Evolutionary conservation across 164 flowering plant genomes (phyloP).

Genomic region (Cinnamomum micranthum): DNA sequence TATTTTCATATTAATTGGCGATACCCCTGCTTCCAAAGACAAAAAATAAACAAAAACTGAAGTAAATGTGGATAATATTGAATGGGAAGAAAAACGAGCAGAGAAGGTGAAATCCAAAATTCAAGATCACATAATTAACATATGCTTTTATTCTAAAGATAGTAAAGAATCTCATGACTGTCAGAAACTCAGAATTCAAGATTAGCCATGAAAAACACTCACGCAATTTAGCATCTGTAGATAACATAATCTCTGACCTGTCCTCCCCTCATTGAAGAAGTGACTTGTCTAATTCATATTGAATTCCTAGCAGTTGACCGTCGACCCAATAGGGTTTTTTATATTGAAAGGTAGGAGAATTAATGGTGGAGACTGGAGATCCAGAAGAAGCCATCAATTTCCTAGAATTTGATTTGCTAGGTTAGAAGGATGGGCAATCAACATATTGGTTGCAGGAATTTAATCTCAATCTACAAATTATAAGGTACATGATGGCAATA

Average conservation of each 20-base stretch:
- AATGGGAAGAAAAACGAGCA: not conserved
- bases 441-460: too few species aligned
- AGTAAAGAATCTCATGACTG: not conserved
- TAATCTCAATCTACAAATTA: too few species aligned
- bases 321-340: too few species aligned
- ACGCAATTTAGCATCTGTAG: not conserved
- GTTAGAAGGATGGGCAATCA: too few species aligned
- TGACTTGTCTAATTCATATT: too few species aligned
- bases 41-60: not conserved
- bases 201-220: not conserved
- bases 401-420: too few species aligned
- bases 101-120: not conserved
- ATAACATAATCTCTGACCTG: not conserved
- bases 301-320: too few species aligned
- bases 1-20: not conserved
- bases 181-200: not conserved
- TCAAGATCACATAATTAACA: not conserved
- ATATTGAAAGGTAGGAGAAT: too few species aligned
- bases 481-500: too few species aligned
- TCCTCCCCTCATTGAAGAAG: not conserved
- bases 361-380: too few species aligned
- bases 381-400: too few species aligned
- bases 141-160: not conserved
- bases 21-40: slow-evolving; percentile 1
- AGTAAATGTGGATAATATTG: not conserved